Evolutionary conservation across 257 asterid species (phyloP).

Genomic region (Prunella vulgaris): DNA sequence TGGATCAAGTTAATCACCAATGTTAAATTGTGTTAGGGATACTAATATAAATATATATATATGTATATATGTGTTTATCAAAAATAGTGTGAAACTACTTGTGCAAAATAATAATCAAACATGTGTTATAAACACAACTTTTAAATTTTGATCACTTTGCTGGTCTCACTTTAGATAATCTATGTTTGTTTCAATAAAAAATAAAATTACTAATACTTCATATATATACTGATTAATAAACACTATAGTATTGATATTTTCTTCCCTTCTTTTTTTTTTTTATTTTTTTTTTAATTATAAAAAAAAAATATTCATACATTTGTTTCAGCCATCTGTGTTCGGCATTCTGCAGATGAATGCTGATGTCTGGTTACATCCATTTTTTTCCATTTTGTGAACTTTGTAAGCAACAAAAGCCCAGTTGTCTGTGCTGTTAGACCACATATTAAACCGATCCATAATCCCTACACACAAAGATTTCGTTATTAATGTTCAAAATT

Average conservation of each 20-base stretch:
- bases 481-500: background rate
- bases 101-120: background rate
- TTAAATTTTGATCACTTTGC: background rate
- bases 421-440: slow-evolving; percentile 54
- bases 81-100: background rate
- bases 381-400: slow-evolving; percentile 47
- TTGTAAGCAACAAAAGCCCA: slow-evolving; percentile 48
- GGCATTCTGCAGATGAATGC: background rate
- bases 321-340: background rate
- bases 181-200: too few species aligned
- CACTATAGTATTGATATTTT: too few species aligned
- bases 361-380: slow-evolving; percentile 24
- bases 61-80: too few species aligned
- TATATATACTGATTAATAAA: too few species aligned
- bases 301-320: background rate
- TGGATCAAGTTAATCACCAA: background rate
- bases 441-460: slow-evolving; percentile 68
- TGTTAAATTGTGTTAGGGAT: background rate
- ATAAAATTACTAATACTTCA: too few species aligned
- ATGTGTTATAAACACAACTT: background rate
- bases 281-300: too few species aligned
- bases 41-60: too few species aligned
- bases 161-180: background rate
- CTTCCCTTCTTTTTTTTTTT: too few species aligned
- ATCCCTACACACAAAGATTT: slow-evolving; percentile 37